These are phyloP conservation scores for Hanseniaspora nectarophila DNA, from an alignment of 805 yeast species.

Conservation along the genomic window DNA sequence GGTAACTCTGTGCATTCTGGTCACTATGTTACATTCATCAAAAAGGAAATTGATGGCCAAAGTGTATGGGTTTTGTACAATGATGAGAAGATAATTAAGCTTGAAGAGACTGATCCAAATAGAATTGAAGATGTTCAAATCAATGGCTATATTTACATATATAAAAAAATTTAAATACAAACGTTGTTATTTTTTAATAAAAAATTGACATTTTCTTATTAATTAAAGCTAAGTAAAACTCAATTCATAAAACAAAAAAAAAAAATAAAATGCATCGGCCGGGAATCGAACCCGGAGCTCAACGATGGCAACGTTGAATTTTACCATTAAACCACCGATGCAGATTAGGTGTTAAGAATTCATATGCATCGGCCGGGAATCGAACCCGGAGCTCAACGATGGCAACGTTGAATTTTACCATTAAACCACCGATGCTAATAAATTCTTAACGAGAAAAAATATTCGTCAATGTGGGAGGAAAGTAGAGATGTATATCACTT, in stretches of 20 bases:
- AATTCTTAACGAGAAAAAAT: not conserved
- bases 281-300: slow-evolving; percentile 32
- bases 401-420: slow-evolving; percentile 31
- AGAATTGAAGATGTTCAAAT: slow-evolving; percentile 35
- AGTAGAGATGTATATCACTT: too few relatives aligned
- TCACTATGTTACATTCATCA: slow-evolving; percentile 73
- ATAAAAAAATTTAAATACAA: slow-evolving; percentile 16
- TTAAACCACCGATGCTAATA: slow-evolving; percentile 28
- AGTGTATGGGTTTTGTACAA: slow-evolving; percentile 66
- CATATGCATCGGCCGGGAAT: slow-evolving; percentile 25
- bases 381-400: slow-evolving; percentile 32
- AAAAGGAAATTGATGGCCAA: slow-evolving; percentile 31
- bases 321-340: slow-evolving; percentile 30
- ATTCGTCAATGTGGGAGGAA: too few relatives aligned
- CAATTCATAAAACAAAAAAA: not conserved
- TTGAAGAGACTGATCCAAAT: slow-evolving; percentile 31
- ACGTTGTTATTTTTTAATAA: not conserved
- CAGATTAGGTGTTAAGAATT: slow-evolving; percentile 11
- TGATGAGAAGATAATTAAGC: slow-evolving; percentile 73
- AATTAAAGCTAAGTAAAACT: not conserved
- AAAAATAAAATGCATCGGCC: slow-evolving; percentile 19
- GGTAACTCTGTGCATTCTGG: slow-evolving; percentile 86
- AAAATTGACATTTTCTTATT: not conserved
- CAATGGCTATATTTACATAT: slow-evolving; percentile 38
- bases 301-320: slow-evolving; percentile 31